phyloP scores from a whole-genome alignment of 2,329 filamentous ascomycete species.

The Stagonosporopsis vannaccii region DNA sequence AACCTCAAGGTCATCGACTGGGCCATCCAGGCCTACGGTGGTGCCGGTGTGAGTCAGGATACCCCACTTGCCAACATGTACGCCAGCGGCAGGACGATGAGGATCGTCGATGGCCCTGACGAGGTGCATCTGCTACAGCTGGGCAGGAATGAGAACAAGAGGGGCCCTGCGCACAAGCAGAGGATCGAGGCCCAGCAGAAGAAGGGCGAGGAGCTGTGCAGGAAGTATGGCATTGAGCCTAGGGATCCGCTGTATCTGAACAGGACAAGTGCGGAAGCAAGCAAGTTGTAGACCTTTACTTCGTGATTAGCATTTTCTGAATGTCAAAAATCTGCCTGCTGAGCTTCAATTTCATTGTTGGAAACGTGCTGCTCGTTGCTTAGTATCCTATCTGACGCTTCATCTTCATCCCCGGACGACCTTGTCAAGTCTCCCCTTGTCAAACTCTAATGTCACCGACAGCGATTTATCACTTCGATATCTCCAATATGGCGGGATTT shows the following conservation, averaged over 20 bases:
- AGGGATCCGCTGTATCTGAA: slow-evolving; percentile 53
- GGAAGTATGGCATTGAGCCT: slow-evolving; percentile 61
- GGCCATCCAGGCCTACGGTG: slow-evolving; percentile 91
- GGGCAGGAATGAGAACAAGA: slow-evolving; percentile 80
- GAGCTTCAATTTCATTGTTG: background rate
- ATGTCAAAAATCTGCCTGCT: background rate
- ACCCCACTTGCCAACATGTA: slow-evolving; percentile 84
- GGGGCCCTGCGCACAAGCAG: slow-evolving; percentile 66
- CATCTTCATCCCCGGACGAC: too few relatives aligned
- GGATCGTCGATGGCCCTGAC: slow-evolving; percentile 91
- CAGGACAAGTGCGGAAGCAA: slow-evolving; percentile 49
- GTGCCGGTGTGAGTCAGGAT: slow-evolving; percentile 90
- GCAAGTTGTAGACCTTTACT: slow-evolving; percentile 47
- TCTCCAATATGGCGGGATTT: too few relatives aligned
- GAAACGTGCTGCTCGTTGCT: background rate
- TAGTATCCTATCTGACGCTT: background rate
- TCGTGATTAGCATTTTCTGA: background rate
- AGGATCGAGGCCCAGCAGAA: slow-evolving; percentile 70
- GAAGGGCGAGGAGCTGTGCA: slow-evolving; percentile 71
- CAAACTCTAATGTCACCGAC: too few relatives aligned
- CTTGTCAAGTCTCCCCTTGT: too few relatives aligned
- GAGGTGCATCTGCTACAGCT: slow-evolving; percentile 85
- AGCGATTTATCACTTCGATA: too few relatives aligned
- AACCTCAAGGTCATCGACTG: slow-evolving; percentile 90
- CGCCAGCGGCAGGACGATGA: slow-evolving; percentile 79